Base-by-base conservation (phyloP, 352 stramenopile genomes). In the Globisporangium emineosum region DNA sequence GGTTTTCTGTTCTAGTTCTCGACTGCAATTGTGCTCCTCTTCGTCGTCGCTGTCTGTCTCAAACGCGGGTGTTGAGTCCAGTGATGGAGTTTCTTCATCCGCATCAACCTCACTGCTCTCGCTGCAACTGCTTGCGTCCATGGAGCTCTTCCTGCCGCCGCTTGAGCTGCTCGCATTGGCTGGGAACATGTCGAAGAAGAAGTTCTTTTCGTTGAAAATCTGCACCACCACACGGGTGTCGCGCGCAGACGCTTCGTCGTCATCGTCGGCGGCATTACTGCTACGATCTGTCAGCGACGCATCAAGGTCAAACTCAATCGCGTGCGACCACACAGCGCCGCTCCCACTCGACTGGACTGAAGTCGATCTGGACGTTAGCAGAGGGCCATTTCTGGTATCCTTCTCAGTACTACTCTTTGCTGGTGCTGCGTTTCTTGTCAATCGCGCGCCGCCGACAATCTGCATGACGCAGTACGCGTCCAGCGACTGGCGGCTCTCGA, bases 101-200 rank as follows among this genome's bases (percentile, higher is more conserved):
- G 17, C 7, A 35, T 43, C 29, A 5, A 21, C 30, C 19, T 27
- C 33, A 52, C 19, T 43, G 12, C 23, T 53, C n/a, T 57, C 52
- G n/a, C 52, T 57, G 12, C 52, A 57, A 47, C 21, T 57, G 32
- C 32, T 53, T 33, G 37, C 40, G 32, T 23, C 30, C 27, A 54
- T 27, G 3, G 57, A 51, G 57, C 45, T 62, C n/a, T 62, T 55
- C 52, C 30, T 62, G 2, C 30, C 59, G 12, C 43, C 63, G 13
- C 37, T 67, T 33, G 25, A 62, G 9, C 4, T 68, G 30, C 64
- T 69, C 21, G 25, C 25, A 15, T 57, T 55, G n/a, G 42, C 37
- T 19, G 83, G 81, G 54, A 93, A 93, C 85, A 93, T 93, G 68
- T 93, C 85, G 62, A 93, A 93, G 66, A 91, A 92, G 60, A 91